Conservation (phyloP, 1,284 basidiomycete genomes). For the Schizophyllum amplum region DNA sequence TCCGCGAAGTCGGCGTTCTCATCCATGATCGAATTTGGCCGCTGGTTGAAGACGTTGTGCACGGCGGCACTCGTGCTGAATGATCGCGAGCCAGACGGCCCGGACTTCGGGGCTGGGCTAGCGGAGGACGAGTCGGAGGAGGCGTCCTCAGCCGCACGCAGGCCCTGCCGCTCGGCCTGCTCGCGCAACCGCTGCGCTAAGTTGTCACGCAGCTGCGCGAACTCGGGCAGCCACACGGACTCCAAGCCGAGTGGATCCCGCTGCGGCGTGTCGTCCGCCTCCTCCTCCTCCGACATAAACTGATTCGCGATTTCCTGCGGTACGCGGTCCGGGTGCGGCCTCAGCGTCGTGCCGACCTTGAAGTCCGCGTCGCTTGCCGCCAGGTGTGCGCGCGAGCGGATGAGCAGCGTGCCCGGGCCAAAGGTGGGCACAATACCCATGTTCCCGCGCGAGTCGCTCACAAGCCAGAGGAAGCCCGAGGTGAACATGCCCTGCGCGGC, state of each 20-base stretch:
- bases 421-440: slow-evolving; percentile 80
- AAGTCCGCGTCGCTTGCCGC: slow-evolving; percentile 12
- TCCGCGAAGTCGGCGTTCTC: too few species aligned
- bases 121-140: background rate
- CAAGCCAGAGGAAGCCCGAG: slow-evolving; percentile 87
- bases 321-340: background rate
- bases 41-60: background rate
- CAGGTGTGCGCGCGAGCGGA: slow-evolving; percentile 49
- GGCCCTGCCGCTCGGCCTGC: background rate
- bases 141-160: background rate
- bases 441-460: slow-evolving; percentile 56
- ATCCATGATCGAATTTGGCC: background rate
- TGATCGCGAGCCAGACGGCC: background rate
- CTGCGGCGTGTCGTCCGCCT: background rate
- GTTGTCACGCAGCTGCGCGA: background rate
- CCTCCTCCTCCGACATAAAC: background rate
- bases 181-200: background rate
- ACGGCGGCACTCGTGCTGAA: background rate
- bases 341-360: slow-evolving; percentile 16
- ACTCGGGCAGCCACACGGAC: background rate
- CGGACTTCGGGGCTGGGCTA: background rate
- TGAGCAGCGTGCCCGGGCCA: slow-evolving; percentile 84
- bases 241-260: background rate
- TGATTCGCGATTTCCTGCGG: background rate
- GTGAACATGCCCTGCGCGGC: slow-evolving; percentile 74